Conservation (phyloP, 768 basidiomycete genomes). For the Hysterangium stoloniferum region DNA sequence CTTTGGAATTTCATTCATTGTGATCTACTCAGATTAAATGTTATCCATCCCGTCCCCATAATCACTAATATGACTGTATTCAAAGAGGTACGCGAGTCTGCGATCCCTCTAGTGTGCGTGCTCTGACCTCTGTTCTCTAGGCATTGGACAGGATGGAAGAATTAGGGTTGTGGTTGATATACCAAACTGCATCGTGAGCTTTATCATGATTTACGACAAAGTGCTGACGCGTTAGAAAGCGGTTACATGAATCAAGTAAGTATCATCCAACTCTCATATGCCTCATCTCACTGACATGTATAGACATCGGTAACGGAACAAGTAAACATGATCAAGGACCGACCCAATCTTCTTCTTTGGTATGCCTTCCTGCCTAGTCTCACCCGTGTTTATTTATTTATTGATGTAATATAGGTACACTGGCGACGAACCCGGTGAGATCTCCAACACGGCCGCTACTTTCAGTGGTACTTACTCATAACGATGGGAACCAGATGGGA, state of each 20-base stretch:
- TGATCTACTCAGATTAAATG: slow-evolving; percentile 28
- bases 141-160: slow-evolving; percentile 61
- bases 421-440: slow-evolving; percentile 47
- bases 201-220: background rate
- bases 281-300: too few species aligned
- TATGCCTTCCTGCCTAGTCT: too few species aligned
- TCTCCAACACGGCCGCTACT: too few species aligned
- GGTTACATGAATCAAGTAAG: too few species aligned
- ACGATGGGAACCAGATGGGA: slow-evolving; percentile 44
- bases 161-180: slow-evolving; percentile 67
- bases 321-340: slow-evolving; percentile 59
- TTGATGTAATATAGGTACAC: slow-evolving; percentile 53
- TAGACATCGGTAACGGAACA: slow-evolving; percentile 53
- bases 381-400: too few species aligned
- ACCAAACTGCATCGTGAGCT: slow-evolving; percentile 62
- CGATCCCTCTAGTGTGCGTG: background rate
- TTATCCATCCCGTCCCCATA: slow-evolving; percentile 63
- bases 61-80: slow-evolving; percentile 55
- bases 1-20: slow-evolving; percentile 9
- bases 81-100: slow-evolving; percentile 31
- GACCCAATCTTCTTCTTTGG: slow-evolving; percentile 60
- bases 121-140: background rate
- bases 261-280: too few species aligned
- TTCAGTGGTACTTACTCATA: slow-evolving; percentile 24
- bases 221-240: too few species aligned